Conservation (phyloP, 192 early-diverging fungal genomes). For the Entomortierella lignicola region DNA sequence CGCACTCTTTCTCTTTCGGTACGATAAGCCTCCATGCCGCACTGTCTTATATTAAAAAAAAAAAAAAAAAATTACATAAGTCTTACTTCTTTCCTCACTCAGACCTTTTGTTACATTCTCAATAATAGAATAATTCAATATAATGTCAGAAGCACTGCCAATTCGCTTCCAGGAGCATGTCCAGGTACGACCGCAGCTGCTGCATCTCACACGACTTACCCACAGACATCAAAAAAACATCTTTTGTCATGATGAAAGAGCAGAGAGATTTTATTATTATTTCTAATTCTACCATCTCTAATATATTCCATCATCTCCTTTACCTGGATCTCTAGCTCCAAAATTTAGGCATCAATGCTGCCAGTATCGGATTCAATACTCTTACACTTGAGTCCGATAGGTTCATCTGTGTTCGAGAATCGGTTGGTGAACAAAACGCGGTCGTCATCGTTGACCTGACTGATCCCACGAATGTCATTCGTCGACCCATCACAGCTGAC, state of each 20-base stretch:
- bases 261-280: neutral
- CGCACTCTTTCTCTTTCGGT: conserved; percentile 8
- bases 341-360: conserved; percentile 88
- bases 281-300: neutral
- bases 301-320: neutral
- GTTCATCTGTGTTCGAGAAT: conserved; percentile 96
- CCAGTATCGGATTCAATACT: conserved; percentile 96
- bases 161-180: conserved; percentile 97
- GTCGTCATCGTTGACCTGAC: conserved; percentile 96
- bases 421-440: conserved; percentile 74
- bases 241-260: neutral
- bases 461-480: conserved; percentile 82
- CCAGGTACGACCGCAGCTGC: conserved; percentile 72
- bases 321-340: conserved; percentile 75
- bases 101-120: neutral
- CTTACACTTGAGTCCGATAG: conserved; percentile 98
- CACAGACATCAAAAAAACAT: no score
- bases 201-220: neutral
- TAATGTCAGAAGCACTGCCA: conserved; percentile 85
- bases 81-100: neutral
- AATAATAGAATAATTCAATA: neutral
- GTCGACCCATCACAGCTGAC: conserved; percentile 96
- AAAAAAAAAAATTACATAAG: neutral
- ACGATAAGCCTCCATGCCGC: neutral
- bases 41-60: neutral